phyloP scores from a whole-genome alignment of 2,329 filamentous ascomycete species.

The Acrocalymma vagum region DNA sequence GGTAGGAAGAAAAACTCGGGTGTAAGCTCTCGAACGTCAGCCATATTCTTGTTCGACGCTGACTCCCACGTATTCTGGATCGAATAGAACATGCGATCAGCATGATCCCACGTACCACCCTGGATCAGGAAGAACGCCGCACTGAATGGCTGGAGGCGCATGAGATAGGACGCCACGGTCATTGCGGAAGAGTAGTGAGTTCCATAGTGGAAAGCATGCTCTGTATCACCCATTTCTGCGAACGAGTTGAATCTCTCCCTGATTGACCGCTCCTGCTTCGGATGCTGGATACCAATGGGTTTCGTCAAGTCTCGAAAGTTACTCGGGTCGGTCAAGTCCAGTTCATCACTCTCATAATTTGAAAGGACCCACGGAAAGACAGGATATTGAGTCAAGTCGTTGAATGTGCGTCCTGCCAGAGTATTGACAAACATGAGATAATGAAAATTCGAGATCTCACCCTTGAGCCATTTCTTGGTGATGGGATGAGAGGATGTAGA shows the following conservation, averaged over 20 bases:
- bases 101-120: slow-evolving; percentile 95
- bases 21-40: slow-evolving; percentile 92
- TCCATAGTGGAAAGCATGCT: slow-evolving; percentile 91
- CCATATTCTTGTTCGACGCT: slow-evolving; percentile 87
- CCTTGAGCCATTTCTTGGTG: slow-evolving; percentile 88
- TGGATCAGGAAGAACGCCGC: slow-evolving; percentile 94
- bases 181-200: slow-evolving; percentile 99
- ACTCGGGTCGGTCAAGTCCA: slow-evolving; percentile 84
- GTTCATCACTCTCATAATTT: slow-evolving; percentile 92
- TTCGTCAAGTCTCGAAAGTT: slow-evolving; percentile 92
- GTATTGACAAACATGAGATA: slow-evolving; percentile 99
- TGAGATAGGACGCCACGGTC: slow-evolving; percentile 97
- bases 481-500: slow-evolving; percentile 82
- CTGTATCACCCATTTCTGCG: slow-evolving; percentile 84
- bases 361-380: slow-evolving; percentile 98
- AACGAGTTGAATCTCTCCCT: slow-evolving; percentile 86
- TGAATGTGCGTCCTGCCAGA: slow-evolving; percentile 95
- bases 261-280: slow-evolving; percentile 78
- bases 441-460: slow-evolving; percentile 98
- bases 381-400: slow-evolving; percentile 96
- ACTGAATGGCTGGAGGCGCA: slow-evolving; percentile 93
- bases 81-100: slow-evolving; percentile 93
- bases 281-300: slow-evolving; percentile 92
- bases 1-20: slow-evolving; percentile 98
- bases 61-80: slow-evolving; percentile 91